Evolutionary conservation across 2,329 filamentous ascomycete genomes (phyloP).

Genomic region (Chalaropsis ovoidea): DNA sequence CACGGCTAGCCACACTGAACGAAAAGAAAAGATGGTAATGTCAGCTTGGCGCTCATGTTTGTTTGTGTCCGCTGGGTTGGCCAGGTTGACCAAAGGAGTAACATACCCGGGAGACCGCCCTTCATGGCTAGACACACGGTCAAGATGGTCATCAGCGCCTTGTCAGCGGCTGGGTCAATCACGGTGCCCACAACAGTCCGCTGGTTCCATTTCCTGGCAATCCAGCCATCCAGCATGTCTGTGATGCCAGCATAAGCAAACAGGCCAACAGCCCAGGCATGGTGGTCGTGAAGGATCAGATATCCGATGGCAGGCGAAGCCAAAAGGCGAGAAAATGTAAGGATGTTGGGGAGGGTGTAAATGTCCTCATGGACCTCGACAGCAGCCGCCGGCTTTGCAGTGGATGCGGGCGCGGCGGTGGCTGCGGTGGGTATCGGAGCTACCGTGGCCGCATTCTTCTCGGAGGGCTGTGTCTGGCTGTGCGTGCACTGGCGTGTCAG

Average conservation of each 20-base stretch:
- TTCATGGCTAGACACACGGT: slow-evolving; percentile 78
- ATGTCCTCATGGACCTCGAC: slow-evolving; percentile 65
- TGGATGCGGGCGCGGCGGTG: background rate
- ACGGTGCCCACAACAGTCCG: slow-evolving; percentile 92
- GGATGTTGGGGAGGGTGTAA: slow-evolving; percentile 88
- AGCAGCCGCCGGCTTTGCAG: slow-evolving; percentile 21
- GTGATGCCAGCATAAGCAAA: slow-evolving; percentile 88
- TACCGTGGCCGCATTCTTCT: background rate
- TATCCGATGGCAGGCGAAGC: slow-evolving; percentile 82
- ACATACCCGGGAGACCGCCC: slow-evolving; percentile 65
- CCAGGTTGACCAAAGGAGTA: slow-evolving; percentile 26
- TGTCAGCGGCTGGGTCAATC: slow-evolving; percentile 95
- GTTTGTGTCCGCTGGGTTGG: background rate
- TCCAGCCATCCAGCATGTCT: slow-evolving; percentile 87
- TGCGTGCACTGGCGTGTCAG: background rate
- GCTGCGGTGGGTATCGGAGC: background rate
- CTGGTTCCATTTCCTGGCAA: slow-evolving; percentile 75
- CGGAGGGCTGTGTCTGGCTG: background rate
- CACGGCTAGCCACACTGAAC: slow-evolving; percentile 68
- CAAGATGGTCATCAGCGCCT: slow-evolving; percentile 85
- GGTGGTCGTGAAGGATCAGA: slow-evolving; percentile 71
- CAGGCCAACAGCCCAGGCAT: slow-evolving; percentile 68
- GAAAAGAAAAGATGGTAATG: background rate
- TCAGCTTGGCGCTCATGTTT: background rate
- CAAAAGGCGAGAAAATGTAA: slow-evolving; percentile 76